Evolutionary conservation across 257 asterid genomes (phyloP), one percentile per base, ranked within the genome.

Genomic region (Lithospermum erythrorhizon): DNA sequence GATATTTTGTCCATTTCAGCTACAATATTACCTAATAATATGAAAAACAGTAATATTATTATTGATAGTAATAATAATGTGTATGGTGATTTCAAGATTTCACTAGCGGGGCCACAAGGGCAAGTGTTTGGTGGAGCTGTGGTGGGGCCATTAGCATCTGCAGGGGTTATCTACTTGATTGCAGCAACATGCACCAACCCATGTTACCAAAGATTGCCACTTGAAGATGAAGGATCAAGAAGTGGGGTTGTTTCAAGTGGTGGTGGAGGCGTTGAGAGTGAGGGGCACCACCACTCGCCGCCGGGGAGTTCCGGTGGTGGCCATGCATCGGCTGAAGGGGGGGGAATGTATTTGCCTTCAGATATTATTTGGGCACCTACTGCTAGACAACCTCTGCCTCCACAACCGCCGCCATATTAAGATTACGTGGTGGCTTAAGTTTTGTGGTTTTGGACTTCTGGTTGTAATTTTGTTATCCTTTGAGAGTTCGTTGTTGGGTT

Each of bases 91-190:
- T 89, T 89, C 72, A 75, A 87, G 0, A 73, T 89, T 0, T 75
- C 87, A 0, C 55, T 86, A 2, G 88, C 90, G 21, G 96, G 95
- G 0, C 95, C 96, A 9, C 94, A 85, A 65, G 96, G 95, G 18
- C 96, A 83, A 69, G 86, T 88, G 6, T 85, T 86, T 2, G 96
- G 96, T 6, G 96, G 96, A 0, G 59, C 71, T 6, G 96, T 88
- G 0, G 79, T 82, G 20, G 96, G 96, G 1, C 87, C 90, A 1
- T 59, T 88, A 35, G 55, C 73, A 23, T 65, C 95, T 3, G 94
- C 85, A 6, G 87, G 85, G 16, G 80, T 94, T 2, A 70, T 86
- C 0, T 83, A 76, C 17, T 68, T 88, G 11, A 75, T 88, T 16
- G 88, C 95, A 23, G 85, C 90, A 20, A 76, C 85, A 55, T 86